Base-by-base conservation (phyloP, 1,284 basidiomycete genomes). In the Somion occarium region DNA sequence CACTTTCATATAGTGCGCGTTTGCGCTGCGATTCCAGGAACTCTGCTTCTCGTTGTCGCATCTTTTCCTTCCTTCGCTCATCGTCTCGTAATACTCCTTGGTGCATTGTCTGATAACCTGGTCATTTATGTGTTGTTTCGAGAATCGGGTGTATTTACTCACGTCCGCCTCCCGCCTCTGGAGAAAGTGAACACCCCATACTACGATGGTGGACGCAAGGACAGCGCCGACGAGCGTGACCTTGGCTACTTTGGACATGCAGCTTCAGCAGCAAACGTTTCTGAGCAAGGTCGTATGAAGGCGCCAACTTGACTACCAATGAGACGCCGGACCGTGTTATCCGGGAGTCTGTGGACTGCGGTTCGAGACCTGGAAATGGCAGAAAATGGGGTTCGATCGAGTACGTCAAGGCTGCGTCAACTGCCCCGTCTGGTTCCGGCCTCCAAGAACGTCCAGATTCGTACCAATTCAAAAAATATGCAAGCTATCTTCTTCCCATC, bases 161-260 rank as follows among this genome's bases (percentile, higher is more conserved):
- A 94, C 95, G 62, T 93, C 83, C 50, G 87, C 85, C 67, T 99
- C 95, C 61, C 83, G 78, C 41, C 80, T 74, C 69, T 99, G 96
- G 56, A 96, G 80, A 61, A 79, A 89, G 66, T 98, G 96, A 4
- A 99, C 96, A 19, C 85, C 92, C 82, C 86, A 95, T 62, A 99
- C 84, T 4, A 89, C 91, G 26, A 83, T 69, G 1, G 76, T 77
- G 12, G 89, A 83, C 48, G 89, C 67, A 5, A 81, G 59, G 47
- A 91, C 68, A 2, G 93, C 85, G n/a, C 73, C 78, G 26, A 73
- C 70, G 25, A 98, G 77, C 3, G 93, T 91, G 39, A 79, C 69
- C 68, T 91, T 93, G 20, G 95, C 89, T 47, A 78, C 76, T 51
- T 82, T 75, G 52, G 91, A 89, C 82, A 91, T 91, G 9, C 7